Evolutionary conservation across 345 rosid genomes (phyloP), one percentile per base, ranked within the genome.

Genomic region (Brassica incana): DNA sequence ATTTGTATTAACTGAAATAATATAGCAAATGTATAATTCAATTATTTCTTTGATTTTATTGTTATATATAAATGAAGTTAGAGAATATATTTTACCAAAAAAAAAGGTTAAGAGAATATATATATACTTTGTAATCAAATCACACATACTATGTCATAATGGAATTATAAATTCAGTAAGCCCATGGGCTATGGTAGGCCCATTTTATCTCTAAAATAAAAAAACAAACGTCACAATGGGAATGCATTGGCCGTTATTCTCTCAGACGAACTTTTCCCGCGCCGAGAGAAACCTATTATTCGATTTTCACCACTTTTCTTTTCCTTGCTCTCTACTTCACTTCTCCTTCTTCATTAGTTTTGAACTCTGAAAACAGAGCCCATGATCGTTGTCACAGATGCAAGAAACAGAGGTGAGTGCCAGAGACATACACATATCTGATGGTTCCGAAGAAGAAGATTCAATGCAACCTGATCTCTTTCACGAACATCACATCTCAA

Each of bases 251-350:
- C 65, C 71, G 71, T 75, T 65, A 52, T 52, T 74, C 52, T 50
- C 50, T 65, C 35, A 52, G 5, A n/a, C n/a, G 6, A 73, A 45
- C 77, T 63, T 73, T 74, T 74, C 80, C 81, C 76, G 76, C 81
- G 76, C 72, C 6, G 66, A 71, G 71, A 71, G 81, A 77, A 52
- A 70, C 18, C 72, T 2, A 50, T 70, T 23, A 77, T 71, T 77
- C 65, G 74, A 76, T 76, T 77, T 52, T 63, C 65, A 14, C 5
- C 8, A 23, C 32, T 63, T 62, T 48, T 69, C 36, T 9, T 29
- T 69, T 68, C 23, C 69, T 60, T 76, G 10, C 9, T 76, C 62
- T 29, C 0, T 11, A 40, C 69, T 71, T 20, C 74, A 77, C 48
- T 29, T 50, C 25, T 40, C 9, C 36, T 63, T 29, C 56, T 60